These are phyloP conservation scores for Ensete glaucum DNA, from an alignment of 176 grass and related monocot genomes.

Conservation along the genomic window DNA sequence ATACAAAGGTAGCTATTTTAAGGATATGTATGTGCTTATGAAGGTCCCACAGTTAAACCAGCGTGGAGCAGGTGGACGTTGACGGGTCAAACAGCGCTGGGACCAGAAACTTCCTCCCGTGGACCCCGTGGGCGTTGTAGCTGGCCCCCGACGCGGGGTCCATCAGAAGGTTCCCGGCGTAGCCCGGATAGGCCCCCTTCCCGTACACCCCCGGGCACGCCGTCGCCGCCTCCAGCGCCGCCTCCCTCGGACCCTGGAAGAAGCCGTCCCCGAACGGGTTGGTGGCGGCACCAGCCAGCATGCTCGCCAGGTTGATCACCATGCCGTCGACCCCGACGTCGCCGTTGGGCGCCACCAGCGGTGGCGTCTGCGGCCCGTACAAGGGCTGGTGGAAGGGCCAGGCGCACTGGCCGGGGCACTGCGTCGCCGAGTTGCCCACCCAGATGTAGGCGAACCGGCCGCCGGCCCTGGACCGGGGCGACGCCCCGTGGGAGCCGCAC, in stretches of 20 bases:
- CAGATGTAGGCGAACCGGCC: conserved; percentile 36
- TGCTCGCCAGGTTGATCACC: conserved; percentile 65
- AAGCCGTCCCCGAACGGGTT: conserved; percentile 71
- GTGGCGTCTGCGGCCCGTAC: conserved; percentile 61
- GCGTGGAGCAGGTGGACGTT: conserved; percentile 45
- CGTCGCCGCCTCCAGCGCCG: conserved; percentile 55
- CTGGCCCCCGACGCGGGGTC: conserved; percentile 52
- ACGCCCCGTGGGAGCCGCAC: conserved; percentile 52
- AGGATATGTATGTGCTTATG: neutral
- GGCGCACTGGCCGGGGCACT: conserved; percentile 70
- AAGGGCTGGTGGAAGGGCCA: conserved; percentile 77
- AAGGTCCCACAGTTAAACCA: conserved; percentile 24
- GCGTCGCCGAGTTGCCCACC: conserved; percentile 60
- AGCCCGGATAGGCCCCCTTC: conserved; percentile 55
- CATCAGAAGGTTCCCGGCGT: conserved; percentile 45
- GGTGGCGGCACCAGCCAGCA: conserved; percentile 52
- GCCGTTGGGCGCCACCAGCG: conserved; percentile 50
- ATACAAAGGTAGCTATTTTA: neutral
- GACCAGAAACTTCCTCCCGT: conserved; percentile 63
- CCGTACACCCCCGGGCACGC: conserved; percentile 64
- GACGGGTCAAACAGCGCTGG: conserved; percentile 58
- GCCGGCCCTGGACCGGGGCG: conserved; percentile 5
- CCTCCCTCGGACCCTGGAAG: conserved; percentile 52
- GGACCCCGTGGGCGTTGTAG: conserved; percentile 58
- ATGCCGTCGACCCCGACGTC: conserved; percentile 65